These are phyloP conservation scores for Arachis hypogaea DNA, from an alignment of 306 rosid species.

Conservation along the genomic window DNA sequence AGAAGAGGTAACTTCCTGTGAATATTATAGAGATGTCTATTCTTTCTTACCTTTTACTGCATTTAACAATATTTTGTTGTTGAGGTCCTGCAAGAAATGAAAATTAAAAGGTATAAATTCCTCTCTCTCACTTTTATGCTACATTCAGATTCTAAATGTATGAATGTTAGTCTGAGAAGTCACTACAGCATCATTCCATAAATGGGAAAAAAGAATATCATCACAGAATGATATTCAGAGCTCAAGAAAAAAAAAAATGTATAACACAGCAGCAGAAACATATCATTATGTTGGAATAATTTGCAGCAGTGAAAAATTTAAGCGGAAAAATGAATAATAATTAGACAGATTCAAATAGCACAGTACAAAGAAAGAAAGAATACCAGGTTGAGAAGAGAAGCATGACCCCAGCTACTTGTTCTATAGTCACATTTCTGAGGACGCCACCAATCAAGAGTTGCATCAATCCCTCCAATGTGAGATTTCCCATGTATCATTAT, in stretches of 20 bases:
- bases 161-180: background rate
- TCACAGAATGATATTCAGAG: slow-evolving; percentile 2
- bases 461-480: slow-evolving; percentile 67
- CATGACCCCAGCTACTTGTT: slow-evolving; percentile 81
- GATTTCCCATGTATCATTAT: slow-evolving; percentile 60
- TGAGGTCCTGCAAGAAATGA: slow-evolving; percentile 69
- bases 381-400: slow-evolving; percentile 94
- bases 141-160: slow-evolving; percentile 24
- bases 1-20: slow-evolving; percentile 18
- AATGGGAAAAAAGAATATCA: background rate
- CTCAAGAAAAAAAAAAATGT: background rate
- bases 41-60: slow-evolving; percentile 74
- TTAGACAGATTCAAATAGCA: slow-evolving; percentile 29
- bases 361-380: background rate
- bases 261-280: background rate
- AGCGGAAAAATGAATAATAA: background rate
- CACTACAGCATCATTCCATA: slow-evolving; percentile 28
- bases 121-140: slow-evolving; percentile 14
- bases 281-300: background rate
- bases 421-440: slow-evolving; percentile 97
- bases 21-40: slow-evolving; percentile 9
- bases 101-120: slow-evolving; percentile 24
- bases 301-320: background rate
- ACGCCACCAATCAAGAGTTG: slow-evolving; percentile 99
- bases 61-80: slow-evolving; percentile 64